Conservation (phyloP, 2,329 filamentous ascomycete species). For the Ustulina deusta region DNA sequence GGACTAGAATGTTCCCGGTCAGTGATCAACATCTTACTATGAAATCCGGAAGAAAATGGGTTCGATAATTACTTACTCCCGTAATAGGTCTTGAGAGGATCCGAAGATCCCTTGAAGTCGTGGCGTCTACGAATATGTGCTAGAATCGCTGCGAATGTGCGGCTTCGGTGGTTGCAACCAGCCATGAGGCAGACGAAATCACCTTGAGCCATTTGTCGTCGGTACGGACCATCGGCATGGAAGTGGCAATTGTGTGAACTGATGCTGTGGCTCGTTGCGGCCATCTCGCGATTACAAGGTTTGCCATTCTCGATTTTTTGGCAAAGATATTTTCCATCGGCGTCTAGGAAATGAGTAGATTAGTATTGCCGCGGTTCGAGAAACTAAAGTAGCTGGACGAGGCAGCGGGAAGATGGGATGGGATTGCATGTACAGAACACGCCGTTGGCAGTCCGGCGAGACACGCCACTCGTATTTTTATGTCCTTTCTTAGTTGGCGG, state of each 20-base stretch:
- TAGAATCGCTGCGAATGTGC: conserved; percentile 10
- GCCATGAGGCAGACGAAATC: not conserved
- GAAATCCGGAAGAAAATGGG: not conserved
- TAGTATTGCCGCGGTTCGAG: not conserved
- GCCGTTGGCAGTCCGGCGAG: conserved; percentile 9
- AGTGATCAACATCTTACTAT: not conserved
- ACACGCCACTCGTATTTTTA: conserved; percentile 15
- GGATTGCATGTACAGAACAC: conserved; percentile 20
- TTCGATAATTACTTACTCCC: conserved; percentile 11
- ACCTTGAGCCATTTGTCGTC: not conserved
- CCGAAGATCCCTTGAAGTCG: conserved; percentile 4
- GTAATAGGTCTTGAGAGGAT: conserved; percentile 13
- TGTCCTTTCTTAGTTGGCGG: conserved; percentile 2
- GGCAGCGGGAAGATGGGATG: not conserved
- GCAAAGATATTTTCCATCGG: conserved; percentile 22
- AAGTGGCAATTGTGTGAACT: conserved; percentile 23
- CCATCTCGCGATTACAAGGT: conserved; percentile 16
- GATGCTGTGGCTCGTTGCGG: conserved; percentile 5
- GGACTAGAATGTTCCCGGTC: not conserved
- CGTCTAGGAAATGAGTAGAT: not conserved
- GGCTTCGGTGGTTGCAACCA: conserved; percentile 14
- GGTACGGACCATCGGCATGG: conserved; percentile 15
- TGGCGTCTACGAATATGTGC: conserved; percentile 13
- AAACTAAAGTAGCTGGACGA: not conserved
- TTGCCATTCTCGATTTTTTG: conserved; percentile 7